Base-by-base conservation (phyloP, 2,329 filamentous ascomycete species). In the Epichloe typhina region DNA sequence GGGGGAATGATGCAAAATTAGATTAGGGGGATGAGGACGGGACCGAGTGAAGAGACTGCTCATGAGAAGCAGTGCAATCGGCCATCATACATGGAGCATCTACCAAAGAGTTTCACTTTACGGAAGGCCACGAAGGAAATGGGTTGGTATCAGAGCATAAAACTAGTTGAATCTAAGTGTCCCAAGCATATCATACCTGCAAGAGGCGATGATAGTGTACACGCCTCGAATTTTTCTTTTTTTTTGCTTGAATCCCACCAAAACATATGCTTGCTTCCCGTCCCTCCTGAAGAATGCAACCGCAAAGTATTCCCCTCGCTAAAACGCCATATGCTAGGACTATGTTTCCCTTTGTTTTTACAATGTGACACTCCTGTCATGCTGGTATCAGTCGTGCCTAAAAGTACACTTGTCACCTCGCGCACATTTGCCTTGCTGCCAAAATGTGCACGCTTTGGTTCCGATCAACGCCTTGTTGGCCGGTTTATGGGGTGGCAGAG, bases 391-490 rank as follows among this genome's bases (percentile, higher is more conserved):
- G 47, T 86, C 82, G 61, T 88, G 84, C 51, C 83, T 75, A 64
- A 84, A 88, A 2, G 84, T 87, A 68, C 84, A 88, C 59, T 81
- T 80, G 37, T 84, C 82, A 21, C 84, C 84, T 62, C 86, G 83
- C 6, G 78, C 79, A 66, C 84, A 88, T 61, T 82, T 82, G 13
- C 84, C 84, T 61, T 84, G 78, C 52, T 78, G 74, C 72, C 74
- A 88, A 64, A 86, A 88, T 19, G 75, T 76, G 64, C 84, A 88
- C 5, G 82, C 74, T 60, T 84, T 81, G 42, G 82, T 84, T 50
- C 81, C 79, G 46, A 81, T 79, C 13, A 81, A 69, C 13, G 75
- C 72, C 53, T 72, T 76, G 59, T 84, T 79, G 54, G 65, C 68
- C 17, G 69, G 67, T 52, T 71, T 67, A 53, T 73, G 70, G 8